Evolutionary conservation across 371 early-diverging fungal species (phyloP), one percentile per base, ranked within the genome.

Genomic region (Lichtheimia ornata): DNA sequence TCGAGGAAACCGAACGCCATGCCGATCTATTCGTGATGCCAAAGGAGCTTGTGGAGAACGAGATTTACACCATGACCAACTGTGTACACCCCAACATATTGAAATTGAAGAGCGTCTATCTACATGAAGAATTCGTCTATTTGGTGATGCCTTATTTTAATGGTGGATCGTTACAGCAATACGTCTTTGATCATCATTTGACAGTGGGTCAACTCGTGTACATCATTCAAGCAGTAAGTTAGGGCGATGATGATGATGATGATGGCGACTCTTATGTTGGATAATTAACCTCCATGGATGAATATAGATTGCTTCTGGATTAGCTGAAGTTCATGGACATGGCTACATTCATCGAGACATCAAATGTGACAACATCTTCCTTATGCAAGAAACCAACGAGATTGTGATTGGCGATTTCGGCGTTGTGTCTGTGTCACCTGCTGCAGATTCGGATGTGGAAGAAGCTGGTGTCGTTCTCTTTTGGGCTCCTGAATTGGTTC

Each of bases 321-420:
- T 80, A 35, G 74, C 69, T 6, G 75, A 77, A 60, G 57, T 80
- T 12, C 80, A 80, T 58, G 54, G 71, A 15, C 70, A 76, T 44
- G 77, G 77, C 25, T 80, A 80, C 42, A 77, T 80, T n/a, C 80
- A 80, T 45, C 67, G 80, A 61, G 80, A 80, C 53, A 80, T 80
- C 44, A 80, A 80, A 51, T 80, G 80, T 54, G 80, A 80, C 42
- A 80, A 80, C 43, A 72, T 80, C 27, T 80, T 80, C 53, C 63
- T 80, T 15, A 70, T 71, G 56, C 43, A 72, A 57, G 70, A 72
- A 28, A 57, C 61, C 13, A 80, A 77, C 41, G 58, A 51, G 3
- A 69, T 80, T 42, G 80, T 80, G 11, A 80, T 80, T 53, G 79
- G 80, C 57, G 80, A 76, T 61, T 80, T 80, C 61, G 80, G 80